Evolutionary conservation across 768 basidiomycete genomes (phyloP).

Genomic region (Serendipita sp.): DNA sequence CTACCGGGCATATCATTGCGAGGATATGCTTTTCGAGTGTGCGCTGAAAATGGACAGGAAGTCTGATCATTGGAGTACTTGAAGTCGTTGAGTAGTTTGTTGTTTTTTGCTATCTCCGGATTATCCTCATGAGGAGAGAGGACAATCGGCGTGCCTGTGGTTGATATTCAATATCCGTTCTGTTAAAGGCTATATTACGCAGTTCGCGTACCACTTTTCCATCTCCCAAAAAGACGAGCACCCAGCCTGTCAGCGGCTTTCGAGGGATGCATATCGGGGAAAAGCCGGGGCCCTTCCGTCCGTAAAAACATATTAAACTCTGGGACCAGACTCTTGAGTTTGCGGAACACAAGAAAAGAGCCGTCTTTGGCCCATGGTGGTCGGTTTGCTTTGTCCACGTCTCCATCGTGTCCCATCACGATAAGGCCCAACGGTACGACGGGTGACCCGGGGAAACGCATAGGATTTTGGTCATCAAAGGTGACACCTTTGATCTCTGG

Average conservation of each 20-base stretch:
- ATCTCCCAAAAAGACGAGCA: slow-evolving; percentile 7
- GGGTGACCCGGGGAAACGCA: too few relatives aligned
- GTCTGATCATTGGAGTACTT: slow-evolving; percentile 1
- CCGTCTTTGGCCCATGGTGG: too few relatives aligned
- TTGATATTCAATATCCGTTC: slow-evolving; percentile 9
- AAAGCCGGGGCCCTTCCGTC: neutral
- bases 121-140: neutral
- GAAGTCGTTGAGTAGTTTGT: neutral
- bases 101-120: neutral
- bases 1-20: neutral
- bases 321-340: too few relatives aligned
- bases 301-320: too few relatives aligned
- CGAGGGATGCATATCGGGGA: slow-evolving; percentile 5
- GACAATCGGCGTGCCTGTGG: neutral
- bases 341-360: too few relatives aligned
- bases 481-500: too few relatives aligned
- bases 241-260: slow-evolving; percentile 9
- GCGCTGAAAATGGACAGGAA: slow-evolving; percentile 1
- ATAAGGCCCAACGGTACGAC: too few relatives aligned
- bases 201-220: slow-evolving; percentile 11
- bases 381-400: too few relatives aligned
- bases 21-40: slow-evolving; percentile 1
- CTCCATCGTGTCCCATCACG: too few relatives aligned
- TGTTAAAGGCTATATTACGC: neutral
- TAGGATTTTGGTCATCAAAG: too few relatives aligned